A percentile compares a stretch with the other conserved stretches of the same genome.
These are phyloP conservation scores for Chiua virens DNA, from an alignment of 768 basidiomycete species.

Conservation along the genomic window DNA sequence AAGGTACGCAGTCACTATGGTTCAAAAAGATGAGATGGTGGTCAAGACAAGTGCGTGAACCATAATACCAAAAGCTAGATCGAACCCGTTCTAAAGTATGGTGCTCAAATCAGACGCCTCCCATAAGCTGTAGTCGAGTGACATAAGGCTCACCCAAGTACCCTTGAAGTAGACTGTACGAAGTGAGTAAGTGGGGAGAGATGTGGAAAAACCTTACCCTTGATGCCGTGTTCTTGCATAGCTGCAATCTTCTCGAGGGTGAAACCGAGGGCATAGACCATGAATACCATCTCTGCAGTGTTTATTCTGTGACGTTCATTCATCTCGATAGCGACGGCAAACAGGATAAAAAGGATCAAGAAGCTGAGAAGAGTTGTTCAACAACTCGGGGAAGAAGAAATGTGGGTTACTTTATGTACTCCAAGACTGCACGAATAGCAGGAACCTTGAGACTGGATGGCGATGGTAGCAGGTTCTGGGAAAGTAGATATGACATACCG, in stretches of 20 bases:
- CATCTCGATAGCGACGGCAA: conserved; percentile 77
- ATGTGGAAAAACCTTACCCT: conserved; percentile 46
- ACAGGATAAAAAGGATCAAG: conserved; percentile 74
- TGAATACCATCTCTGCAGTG: conserved; percentile 67
- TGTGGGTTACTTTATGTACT: conserved; percentile 72
- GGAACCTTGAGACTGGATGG: conserved; percentile 81
- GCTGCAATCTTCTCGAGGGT: conserved; percentile 90
- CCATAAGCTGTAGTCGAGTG: conserved; percentile 8
- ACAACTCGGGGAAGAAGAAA: background rate
- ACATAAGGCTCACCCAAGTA: conserved; percentile 60
- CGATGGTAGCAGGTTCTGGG: background rate
- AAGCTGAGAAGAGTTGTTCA: conserved; percentile 46
- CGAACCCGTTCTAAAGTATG: conserved; percentile 77
- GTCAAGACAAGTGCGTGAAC: background rate
- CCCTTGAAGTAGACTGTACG: conserved; percentile 75
- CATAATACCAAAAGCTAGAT: conserved; percentile 77
- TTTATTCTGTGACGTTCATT: conserved; percentile 64
- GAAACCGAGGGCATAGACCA: conserved; percentile 79
- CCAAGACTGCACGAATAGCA: conserved; percentile 84
- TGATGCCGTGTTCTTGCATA: conserved; percentile 94
- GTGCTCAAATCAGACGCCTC: conserved; percentile 15
- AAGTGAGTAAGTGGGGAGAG: conserved; percentile 4
- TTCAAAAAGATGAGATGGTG: conserved; percentile 2
- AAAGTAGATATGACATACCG: conserved; percentile 49
- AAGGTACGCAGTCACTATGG: conserved; percentile 70